Evolutionary conservation across 352 stramenopile genomes (phyloP), one percentile per base, ranked within the genome.

Genomic region (Pilasporangium apinafurcum): DNA sequence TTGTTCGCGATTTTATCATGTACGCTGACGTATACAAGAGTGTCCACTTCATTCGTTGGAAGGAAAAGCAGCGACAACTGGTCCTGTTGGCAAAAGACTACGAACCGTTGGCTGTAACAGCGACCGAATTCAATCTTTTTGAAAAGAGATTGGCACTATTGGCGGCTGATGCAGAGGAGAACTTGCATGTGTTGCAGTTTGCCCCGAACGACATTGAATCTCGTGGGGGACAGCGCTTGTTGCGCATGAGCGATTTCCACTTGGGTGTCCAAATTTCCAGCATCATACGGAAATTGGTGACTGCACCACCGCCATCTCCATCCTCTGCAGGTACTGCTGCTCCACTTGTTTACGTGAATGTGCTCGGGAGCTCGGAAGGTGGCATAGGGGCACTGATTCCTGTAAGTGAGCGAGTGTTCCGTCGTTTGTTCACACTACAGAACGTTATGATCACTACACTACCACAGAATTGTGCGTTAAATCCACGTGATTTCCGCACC

Each of bases 361-460:
- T 95, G 8, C 60, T 92, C 18, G 83, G 79, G 8, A 93, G 62
- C 21, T 85, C 83, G 3, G 84, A 95, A 51, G 84, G 84, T 24
- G 74, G 80, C 31, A 48, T 95, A 7, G 56, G 68, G 5, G 78
- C 78, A 44, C 57, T 95, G 17, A 66, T 93, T 14, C 82, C 84
- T 3, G 74, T 93, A 2, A 54, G 65, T 21, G 84, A 95, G 50
- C 74, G 78, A 17, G 67, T 86, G 1, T 95, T 94, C 45, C 84
- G 84, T 2, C 82, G 82, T 8, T 59, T 95, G 8, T 92, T 92
- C 45, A 93, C 84, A 22, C 52, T 95, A 14, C 84, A 95, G 50
- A 93, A 86, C 38, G 83, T 93, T 30, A 93, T 95, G 82, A 78
- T 93, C 49, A 93, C 89, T 58, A 89, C 82, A 37, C 53, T 92